Base-by-base conservation (phyloP, 345 rosid species). In the Leavenworthia alabamica region DNA sequence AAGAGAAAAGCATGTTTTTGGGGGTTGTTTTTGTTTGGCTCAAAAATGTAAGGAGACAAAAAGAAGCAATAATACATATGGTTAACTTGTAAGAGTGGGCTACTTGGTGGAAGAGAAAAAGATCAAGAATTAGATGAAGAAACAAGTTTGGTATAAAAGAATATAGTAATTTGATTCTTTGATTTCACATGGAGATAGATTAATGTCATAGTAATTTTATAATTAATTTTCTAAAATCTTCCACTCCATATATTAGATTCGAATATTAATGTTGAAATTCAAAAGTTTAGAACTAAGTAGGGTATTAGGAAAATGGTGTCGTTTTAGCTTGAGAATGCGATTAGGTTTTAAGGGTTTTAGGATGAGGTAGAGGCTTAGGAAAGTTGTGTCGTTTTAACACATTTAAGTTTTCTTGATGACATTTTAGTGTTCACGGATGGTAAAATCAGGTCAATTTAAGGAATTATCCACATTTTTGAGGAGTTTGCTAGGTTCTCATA, bases 31-130 rank as follows among this genome's bases (percentile, higher is more conserved):
- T 19, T 28, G 52, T 40, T 49, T 58, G 51, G 44, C 11, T 31
- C 28, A 48, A 37, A 37, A 67, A 56, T n/a, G 49, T 24, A 19
- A 36, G 14, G 0, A 39, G 31, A n/a, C 6, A 41, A 33, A 33
- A 31, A 48, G 1, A 11, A 29, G 8, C 23, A 50, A 60, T 14
- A 11, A 20, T 40, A 2, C 16, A 17, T 8, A 8, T 60, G 53
- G 36, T 40, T 68, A 59, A 42, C 66, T 60, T 60, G 66, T 31
- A 31, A 59, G 53, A 50, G 14, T 50, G 60, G 73, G 23, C 26
- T 4, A 57, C 52, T 39, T 56, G 56, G 12, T 42, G 72, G 20
- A 49, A 6, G 37, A 49, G 15, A 13, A 29, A 15, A 14, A 49
- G 36, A 39, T 40, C 19, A 67, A 31, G 72, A 59, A 67, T 59